Percentiles rank a stretch among this genome's conserved stretches.
These are phyloP conservation scores for Tolypocladium amazonense DNA, from an alignment of 2,329 filamentous ascomycete species.

Conservation along the genomic window DNA sequence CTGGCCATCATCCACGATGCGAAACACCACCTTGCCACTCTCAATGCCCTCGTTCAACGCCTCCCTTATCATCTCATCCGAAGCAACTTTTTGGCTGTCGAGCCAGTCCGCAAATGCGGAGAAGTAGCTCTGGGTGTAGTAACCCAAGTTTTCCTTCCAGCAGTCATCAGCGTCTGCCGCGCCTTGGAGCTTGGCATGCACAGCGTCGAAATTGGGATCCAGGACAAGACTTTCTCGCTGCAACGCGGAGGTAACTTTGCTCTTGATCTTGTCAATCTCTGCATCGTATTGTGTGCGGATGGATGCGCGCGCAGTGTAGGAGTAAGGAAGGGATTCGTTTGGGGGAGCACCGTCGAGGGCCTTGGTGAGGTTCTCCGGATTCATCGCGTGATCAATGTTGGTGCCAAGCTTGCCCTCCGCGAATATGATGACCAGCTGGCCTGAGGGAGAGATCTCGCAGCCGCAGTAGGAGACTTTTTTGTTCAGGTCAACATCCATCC, in stretches of 20 bases:
- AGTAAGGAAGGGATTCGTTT: constrained; percentile 20
- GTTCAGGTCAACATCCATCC: constrained; percentile 33
- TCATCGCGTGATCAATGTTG: constrained; percentile 31
- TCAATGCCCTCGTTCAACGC: constrained; percentile 34
- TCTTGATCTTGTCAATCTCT: constrained; percentile 24
- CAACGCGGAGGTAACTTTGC: constrained; percentile 27
- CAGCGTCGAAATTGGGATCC: constrained; percentile 34
- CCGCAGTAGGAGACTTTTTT: constrained; percentile 33
- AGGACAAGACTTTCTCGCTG: constrained; percentile 30
- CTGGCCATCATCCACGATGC: constrained; percentile 34
- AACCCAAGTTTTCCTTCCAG: constrained; percentile 34
- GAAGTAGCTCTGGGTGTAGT: constrained; percentile 30
- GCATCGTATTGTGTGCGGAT: constrained; percentile 32
- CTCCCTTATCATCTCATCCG: constrained; percentile 38
- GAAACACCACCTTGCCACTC: constrained; percentile 30
- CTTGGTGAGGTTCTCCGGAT: constrained; percentile 24
- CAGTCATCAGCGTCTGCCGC: constrained; percentile 13
- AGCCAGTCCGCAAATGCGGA: constrained; percentile 30
- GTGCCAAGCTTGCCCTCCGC: constrained; percentile 27
- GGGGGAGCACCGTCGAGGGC: constrained; percentile 35
- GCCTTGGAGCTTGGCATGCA: constrained; percentile 27
- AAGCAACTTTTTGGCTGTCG: constrained; percentile 30
- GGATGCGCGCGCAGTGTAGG: constrained; percentile 29
- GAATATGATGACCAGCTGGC: constrained; percentile 39
- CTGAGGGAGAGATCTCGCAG: constrained; percentile 26